These are phyloP conservation scores for Pharus latifolius DNA, from an alignment of 176 grass and related monocot species.

Conservation along the genomic window DNA sequence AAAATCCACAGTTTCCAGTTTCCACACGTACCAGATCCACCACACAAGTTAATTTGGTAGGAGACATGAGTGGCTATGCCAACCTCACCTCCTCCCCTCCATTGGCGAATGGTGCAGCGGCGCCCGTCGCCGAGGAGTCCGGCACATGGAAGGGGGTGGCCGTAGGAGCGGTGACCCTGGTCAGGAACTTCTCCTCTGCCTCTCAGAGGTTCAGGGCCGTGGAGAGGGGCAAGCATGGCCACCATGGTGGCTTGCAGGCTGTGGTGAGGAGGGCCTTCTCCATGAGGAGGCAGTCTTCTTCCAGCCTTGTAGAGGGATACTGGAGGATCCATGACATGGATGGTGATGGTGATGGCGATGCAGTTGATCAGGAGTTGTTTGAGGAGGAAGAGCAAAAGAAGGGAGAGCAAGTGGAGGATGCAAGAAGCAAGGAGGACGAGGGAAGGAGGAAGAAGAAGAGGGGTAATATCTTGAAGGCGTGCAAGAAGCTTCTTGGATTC, in stretches of 20 bases:
- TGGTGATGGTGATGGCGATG: not conserved
- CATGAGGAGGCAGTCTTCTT: constrained; percentile 21
- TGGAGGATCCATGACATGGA: constrained; percentile 34
- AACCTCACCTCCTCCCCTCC: constrained; percentile 17
- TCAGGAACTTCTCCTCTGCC: constrained; percentile 24
- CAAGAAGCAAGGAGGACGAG: not conserved
- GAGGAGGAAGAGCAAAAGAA: not conserved
- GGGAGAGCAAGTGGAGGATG: not conserved
- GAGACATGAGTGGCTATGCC: not conserved
- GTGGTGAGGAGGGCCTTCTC: constrained; percentile 33
- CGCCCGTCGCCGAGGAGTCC: not conserved
- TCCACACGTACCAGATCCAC: not conserved
- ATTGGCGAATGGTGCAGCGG: not conserved
- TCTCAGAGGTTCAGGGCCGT: constrained; percentile 32
- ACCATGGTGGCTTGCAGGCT: not conserved
- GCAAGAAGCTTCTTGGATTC: constrained; percentile 39
- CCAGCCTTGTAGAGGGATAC: constrained; percentile 30
- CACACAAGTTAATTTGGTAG: not conserved
- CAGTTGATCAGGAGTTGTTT: not conserved
- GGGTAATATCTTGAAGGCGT: constrained; percentile 11
- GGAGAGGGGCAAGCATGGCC: constrained; percentile 7
- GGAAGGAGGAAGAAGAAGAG: not conserved
- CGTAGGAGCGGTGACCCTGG: constrained; percentile 8
- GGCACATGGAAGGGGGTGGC: constrained; percentile 7
- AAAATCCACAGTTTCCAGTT: no score